Evolutionary conservation across 371 early-diverging fungal species (phyloP), one percentile per base, ranked within the genome.

Genomic region (Mucor saturninus): DNA sequence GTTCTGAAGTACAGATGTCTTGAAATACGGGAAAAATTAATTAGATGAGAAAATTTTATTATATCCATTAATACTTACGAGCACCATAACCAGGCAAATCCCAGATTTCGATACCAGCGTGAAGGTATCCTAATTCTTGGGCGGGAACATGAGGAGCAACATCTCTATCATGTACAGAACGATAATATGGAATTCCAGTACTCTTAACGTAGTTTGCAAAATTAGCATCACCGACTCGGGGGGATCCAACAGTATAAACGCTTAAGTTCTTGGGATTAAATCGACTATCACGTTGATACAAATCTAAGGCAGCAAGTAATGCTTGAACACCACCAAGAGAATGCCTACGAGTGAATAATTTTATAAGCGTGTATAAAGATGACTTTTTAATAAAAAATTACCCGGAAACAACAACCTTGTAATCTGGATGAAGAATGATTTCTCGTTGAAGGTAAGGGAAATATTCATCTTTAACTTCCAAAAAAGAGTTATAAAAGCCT

Each of bases 241-340:
- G 69, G 10, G 37, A 52, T 28, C 69, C 73, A 50, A 62, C 63
- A 6, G 73, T 72, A 37, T 56, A 62, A 11, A 69, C 50, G 31
- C 5, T 21, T 31, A 72, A 28, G 32, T 68, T 68, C 3, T 55
- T 43, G 13, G 59, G 28, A 13, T 40, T 52, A n/a, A 68, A 60
- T 39, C 63, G 57, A 4, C 7, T 21, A 3, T 68, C 69, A 6
- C 69, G 61, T 38, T 72, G 69, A 38, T 60, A 68, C 29, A 72
- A 52, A 43, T 72, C 66, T 42, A 69, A n/a, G 26, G 62, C 66
- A 38, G 59, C 69, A 46, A 72, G 31, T 29, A 65, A 54, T 26
- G 73, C 73, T 40, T 65, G 54, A 30, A 66, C 66, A 40, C 50
- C 73, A 53, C 73, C 73, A 26, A 72, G 54, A 6, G 73, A 72